Evolutionary conservation across 257 asterid species (phyloP).

Genomic region (Salvia rosmarinus): DNA sequence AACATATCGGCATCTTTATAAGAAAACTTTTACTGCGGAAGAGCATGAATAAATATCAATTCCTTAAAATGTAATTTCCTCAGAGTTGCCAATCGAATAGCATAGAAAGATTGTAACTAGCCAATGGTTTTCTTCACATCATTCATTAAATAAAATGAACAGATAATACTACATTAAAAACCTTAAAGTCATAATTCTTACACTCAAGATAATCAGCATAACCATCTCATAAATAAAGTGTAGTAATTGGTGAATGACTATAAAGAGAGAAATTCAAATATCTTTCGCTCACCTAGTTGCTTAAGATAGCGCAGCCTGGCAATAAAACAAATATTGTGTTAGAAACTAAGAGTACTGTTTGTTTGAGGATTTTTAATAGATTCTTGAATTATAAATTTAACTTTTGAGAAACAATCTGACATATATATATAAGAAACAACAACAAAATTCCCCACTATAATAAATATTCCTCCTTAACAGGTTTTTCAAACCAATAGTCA

Average conservation of each 20-base stretch:
- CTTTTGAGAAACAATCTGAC: neutral
- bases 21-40: neutral
- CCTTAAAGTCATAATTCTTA: neutral
- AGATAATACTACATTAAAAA: neutral
- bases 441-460: neutral
- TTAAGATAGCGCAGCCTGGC: conserved; percentile 94
- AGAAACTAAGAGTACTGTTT: conserved; percentile 14
- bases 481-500: neutral
- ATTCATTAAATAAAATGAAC: conserved; percentile 3
- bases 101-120: neutral
- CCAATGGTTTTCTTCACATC: neutral
- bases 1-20: neutral
- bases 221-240: conserved; percentile 5
- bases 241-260: conserved; percentile 3
- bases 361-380: neutral
- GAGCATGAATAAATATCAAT: neutral
- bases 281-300: conserved; percentile 73
- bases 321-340: conserved; percentile 33
- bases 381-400: neutral
- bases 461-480: neutral
- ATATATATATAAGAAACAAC: neutral
- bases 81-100: neutral
- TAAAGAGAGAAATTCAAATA: neutral
- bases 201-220: conserved; percentile 2
- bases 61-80: conserved; percentile 8